A percentile compares a stretch with the other conserved stretches of the same genome.
phyloP scores from a whole-genome alignment of 441 rosid genomes.

The Adansonia madagascariensis region DNA sequence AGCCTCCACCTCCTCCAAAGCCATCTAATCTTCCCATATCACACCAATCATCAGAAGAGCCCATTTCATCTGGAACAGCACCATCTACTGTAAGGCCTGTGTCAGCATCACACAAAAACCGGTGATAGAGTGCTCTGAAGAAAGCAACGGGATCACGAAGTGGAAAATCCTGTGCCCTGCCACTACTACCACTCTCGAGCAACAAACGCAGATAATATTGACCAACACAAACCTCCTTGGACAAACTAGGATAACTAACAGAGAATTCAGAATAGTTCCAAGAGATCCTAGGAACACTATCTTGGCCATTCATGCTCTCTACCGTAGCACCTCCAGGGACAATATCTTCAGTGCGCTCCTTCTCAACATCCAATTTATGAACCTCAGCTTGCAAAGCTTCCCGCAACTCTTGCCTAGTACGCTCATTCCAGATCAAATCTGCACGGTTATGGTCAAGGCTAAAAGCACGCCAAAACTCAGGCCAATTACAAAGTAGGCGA shows the following conservation, averaged over 20 bases:
- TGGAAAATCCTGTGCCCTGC: slow-evolving; percentile 98
- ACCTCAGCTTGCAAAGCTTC: slow-evolving; percentile 99
- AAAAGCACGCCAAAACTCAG: slow-evolving; percentile 99
- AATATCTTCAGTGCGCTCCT: slow-evolving; percentile 97
- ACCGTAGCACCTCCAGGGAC: slow-evolving; percentile 68
- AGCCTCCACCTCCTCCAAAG: slow-evolving; percentile 99
- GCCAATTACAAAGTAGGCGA: slow-evolving; percentile 91
- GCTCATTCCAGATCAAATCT: slow-evolving; percentile 99
- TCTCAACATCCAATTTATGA: slow-evolving; percentile 95
- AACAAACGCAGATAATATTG: slow-evolving; percentile 97
- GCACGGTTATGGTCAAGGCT: slow-evolving; percentile 99
- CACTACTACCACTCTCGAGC: slow-evolving; percentile 92
- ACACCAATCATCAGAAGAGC: slow-evolving; percentile 99
- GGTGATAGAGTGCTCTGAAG: slow-evolving; percentile 98
- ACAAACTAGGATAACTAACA: slow-evolving; percentile 89
- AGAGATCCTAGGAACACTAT: slow-evolving; percentile 82
- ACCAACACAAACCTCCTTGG: slow-evolving; percentile 99
- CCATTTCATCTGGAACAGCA: slow-evolving; percentile 94
- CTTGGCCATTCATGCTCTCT: slow-evolving; percentile 68
- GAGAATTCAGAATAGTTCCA: slow-evolving; percentile 98
- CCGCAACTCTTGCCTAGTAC: slow-evolving; percentile 96
- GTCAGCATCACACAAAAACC: slow-evolving; percentile 98
- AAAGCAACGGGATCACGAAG: slow-evolving; percentile 97
- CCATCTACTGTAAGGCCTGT: slow-evolving; percentile 96
- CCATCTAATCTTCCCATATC: slow-evolving; percentile 98